Conservation (phyloP, 805 yeast genomes). For the Vanderwaltozyma verrucispora region DNA sequence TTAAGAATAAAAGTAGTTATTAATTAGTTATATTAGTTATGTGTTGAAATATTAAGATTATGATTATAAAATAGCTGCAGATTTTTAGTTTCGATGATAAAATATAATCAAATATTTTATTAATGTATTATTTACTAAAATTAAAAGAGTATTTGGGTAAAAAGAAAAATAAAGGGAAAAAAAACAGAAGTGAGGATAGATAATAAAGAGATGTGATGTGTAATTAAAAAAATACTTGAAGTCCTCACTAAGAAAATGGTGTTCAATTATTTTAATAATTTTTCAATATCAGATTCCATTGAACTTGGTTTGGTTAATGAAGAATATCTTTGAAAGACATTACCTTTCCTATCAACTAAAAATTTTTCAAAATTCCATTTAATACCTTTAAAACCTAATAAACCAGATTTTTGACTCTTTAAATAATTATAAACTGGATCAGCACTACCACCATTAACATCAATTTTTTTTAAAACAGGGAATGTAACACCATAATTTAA, state of each 20-base stretch:
- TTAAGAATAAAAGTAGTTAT: too few species aligned
- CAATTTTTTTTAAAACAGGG: conserved; percentile 78
- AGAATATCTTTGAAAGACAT: conserved; percentile 51
- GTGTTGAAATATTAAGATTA: too few species aligned
- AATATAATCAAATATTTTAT: too few species aligned
- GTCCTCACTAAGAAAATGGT: too few species aligned
- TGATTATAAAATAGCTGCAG: too few species aligned
- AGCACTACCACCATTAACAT: conserved; percentile 76
- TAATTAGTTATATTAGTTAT: too few species aligned
- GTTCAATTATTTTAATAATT: conserved; percentile 30
- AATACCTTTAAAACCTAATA: conserved; percentile 59
- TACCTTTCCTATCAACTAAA: conserved; percentile 42
- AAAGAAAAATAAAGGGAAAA: too few species aligned
- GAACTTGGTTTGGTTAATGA: conserved; percentile 59
- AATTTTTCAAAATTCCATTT: conserved; percentile 80
- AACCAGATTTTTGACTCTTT: conserved; percentile 50
- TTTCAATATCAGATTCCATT: conserved; percentile 49
- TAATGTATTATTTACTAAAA: too few species aligned
- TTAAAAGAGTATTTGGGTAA: too few species aligned
- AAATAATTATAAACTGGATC: conserved; percentile 74
- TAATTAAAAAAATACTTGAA: too few species aligned
- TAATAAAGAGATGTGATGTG: background rate
- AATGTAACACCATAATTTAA: conserved; percentile 82
- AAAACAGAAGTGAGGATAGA: too few species aligned
- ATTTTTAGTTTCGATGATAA: too few species aligned